These are phyloP conservation scores for Mucor indicus DNA, from an alignment of 371 early-diverging fungal species.

Conservation along the genomic window DNA sequence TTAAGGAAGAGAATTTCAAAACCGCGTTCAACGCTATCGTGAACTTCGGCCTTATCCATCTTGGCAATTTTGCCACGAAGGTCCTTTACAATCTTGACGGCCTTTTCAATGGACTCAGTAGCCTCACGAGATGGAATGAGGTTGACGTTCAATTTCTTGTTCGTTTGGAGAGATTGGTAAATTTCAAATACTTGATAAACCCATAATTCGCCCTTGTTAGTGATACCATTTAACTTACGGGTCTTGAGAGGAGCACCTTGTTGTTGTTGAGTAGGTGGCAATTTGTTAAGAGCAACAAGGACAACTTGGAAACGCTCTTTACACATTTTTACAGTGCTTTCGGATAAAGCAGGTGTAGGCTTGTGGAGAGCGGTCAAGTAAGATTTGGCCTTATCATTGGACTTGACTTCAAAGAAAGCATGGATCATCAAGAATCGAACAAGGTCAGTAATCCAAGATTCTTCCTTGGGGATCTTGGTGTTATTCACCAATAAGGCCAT, in stretches of 20 bases:
- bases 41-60: slow-evolving; percentile 34
- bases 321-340: slow-evolving; percentile 53
- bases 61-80: slow-evolving; percentile 22
- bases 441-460: slow-evolving; percentile 63
- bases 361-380: slow-evolving; percentile 32
- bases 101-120: slow-evolving; percentile 16
- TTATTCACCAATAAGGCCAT: slow-evolving; percentile 73
- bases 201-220: slow-evolving; percentile 63
- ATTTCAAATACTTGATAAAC: slow-evolving; percentile 53
- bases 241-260: slow-evolving; percentile 33
- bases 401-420: slow-evolving; percentile 67
- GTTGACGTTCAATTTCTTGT: slow-evolving; percentile 28
- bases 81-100: slow-evolving; percentile 17
- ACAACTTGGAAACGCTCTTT: slow-evolving; percentile 58
- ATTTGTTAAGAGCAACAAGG: slow-evolving; percentile 64
- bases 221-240: slow-evolving; percentile 54
- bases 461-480: slow-evolving; percentile 68
- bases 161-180: slow-evolving; percentile 47
- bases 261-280: slow-evolving; percentile 49
- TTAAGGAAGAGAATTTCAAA: slow-evolving; percentile 72
- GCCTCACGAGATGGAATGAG: slow-evolving; percentile 15
- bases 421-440: slow-evolving; percentile 68
- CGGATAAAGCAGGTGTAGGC: slow-evolving; percentile 59
- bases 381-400: slow-evolving; percentile 25
- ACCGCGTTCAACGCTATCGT: slow-evolving; percentile 55